phyloP scores from a whole-genome alignment of 163 green algal genomes.

The Scenedesmus sp. region DNA sequence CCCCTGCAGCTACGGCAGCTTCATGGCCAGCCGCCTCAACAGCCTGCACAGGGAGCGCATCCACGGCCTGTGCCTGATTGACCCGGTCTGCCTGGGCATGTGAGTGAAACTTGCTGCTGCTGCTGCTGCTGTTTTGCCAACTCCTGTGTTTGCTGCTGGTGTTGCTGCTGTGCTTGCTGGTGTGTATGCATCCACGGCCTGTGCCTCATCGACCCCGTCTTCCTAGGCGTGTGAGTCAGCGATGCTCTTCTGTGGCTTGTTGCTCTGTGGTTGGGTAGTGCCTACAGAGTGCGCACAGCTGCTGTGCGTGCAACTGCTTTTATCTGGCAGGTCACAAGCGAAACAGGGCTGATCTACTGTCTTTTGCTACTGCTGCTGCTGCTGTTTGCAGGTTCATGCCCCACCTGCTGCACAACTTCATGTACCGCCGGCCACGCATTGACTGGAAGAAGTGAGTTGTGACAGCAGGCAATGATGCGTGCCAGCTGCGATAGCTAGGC shows the following conservation, averaged over 20 bases:
- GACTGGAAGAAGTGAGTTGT: constrained; percentile 33
- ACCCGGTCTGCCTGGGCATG: constrained; percentile 66
- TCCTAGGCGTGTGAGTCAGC: not conserved
- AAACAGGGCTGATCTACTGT: no score
- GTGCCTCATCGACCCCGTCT: not conserved
- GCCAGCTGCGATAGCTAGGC: no score
- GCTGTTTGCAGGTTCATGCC: constrained; percentile 55
- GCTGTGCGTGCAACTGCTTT: not conserved
- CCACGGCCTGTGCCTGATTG: constrained; percentile 59
- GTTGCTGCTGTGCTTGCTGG: not conserved
- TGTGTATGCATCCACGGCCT: not conserved
- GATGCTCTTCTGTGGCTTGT: not conserved
- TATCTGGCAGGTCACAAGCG: no score
- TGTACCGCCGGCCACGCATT: constrained; percentile 57
- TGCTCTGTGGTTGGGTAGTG: not conserved
- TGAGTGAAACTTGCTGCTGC: not conserved
- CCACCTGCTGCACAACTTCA: constrained; percentile 64
- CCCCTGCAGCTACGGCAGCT: not conserved
- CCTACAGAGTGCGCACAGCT: not conserved
- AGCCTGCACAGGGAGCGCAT: constrained; percentile 29
- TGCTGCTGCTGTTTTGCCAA: not conserved
- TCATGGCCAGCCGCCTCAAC: constrained; percentile 33
- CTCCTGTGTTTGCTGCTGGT: not conserved
- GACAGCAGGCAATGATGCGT: not conserved
- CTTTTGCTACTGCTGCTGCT: not conserved